Base-by-base conservation (phyloP, 2,329 filamentous ascomycete species). In the Didymella keratinophila region DNA sequence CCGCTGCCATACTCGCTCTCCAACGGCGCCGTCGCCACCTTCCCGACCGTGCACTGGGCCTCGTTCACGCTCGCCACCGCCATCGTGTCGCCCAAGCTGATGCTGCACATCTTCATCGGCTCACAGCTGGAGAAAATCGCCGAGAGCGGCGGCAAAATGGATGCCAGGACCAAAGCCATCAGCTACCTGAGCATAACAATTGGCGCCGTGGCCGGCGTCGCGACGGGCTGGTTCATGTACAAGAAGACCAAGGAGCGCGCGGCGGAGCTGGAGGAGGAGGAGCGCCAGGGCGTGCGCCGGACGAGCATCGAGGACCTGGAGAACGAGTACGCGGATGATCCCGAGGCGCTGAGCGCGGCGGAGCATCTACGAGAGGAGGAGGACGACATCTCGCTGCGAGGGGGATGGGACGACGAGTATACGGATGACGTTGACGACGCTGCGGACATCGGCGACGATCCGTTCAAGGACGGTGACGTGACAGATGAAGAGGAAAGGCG, bases 81-180 rank as follows among this genome's bases (percentile, higher is more conserved):
- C 2, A 80, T 94, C 16, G 88, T 93, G 11, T 87, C 85, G 14
- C 95, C 95, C 7, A 99, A 98, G 72, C 82, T 99, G 18, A 82
- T 98, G 58, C 88, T 99, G 49, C 92, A 96, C 73, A 87, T 96
- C 68, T 99, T 97, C 79, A 92, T 99, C 70, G 95, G 95, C 61
- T 89, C 86, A 71, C 86, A 93, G 54, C 82, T 99, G 16, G 92
- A 92, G 43, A 82, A 89, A 51, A 86, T 99, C 32, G 92, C 91
- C n/a, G 91, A 96, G 69, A 85, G 87, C 56, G 90, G 89, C 62
- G 92, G 91, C 72, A 86, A 89, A 66, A 97, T 98, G 94, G 88
- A 90, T 60, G 78, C 84, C 3, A 83, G 84, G 62, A 91, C 91
- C 63, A 95, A 93, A 76, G 83, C 87, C 27, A 81, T 98, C 69